Evolutionary conservation across 129 eudicot species (phyloP), one percentile per base, ranked within the genome.

Genomic region (Heracleum sosnowskyi): DNA sequence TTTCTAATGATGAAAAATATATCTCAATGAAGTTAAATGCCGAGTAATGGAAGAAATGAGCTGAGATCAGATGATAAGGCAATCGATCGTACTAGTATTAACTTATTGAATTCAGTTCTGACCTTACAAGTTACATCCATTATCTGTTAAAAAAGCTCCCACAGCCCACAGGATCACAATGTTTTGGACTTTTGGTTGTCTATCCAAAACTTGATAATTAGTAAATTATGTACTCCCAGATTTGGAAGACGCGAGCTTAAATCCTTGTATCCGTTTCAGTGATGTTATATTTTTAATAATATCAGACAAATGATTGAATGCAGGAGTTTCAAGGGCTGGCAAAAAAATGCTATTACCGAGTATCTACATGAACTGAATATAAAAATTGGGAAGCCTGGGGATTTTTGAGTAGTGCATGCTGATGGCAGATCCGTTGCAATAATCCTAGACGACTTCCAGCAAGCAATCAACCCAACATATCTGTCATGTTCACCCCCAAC

Each of bases 241-340:
- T 11, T 57, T 12, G 39, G 39, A 64, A 31, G 36, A 12, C n/a
- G 8, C 0, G 20, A 31, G 39, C 20, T 64, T 18, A 33, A 64
- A 20, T 57, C 41, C 39, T 66, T 36, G 45, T 16, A 1, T 36
- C 26, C 26, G 20, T 20, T 18, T 3, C 20, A 7, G 74, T 34
- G 13, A 36, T 20, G 16, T 69, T 17, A 69, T n/a, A 18, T 1
- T 66, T 66, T 15, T 66, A 12, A 34, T 31, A 66, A 33, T 4
- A 12, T 28, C 15, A 68, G 28, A 34, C 7, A 40, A 26, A 20
- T 34, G 28, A 3, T 74, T 81, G 76, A 55, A n/a, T 80, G 89
- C 93, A 93, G 98, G 93, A 93, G 98, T 78, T 93, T 93, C 83
- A 93, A 91, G 91, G 81, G 97, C 78, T 93, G 98, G 98, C 97